Evolutionary conservation across 169 alveolate genomes (phyloP).

Genomic region (Plasmodium inui): DNA sequence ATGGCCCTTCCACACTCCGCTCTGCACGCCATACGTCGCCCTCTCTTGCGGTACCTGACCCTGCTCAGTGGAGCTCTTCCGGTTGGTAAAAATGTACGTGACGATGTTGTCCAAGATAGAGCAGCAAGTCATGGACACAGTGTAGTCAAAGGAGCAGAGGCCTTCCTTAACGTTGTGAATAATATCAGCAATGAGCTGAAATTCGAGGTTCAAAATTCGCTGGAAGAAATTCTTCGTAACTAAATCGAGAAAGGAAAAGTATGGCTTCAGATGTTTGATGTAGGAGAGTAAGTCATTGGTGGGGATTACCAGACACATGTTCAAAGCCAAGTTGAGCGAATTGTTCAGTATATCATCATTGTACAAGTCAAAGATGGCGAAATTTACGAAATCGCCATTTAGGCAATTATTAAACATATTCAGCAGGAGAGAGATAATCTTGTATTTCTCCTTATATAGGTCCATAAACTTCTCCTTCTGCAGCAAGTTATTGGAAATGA

Average conservation of each 20-base stretch:
- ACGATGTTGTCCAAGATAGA: slow-evolving; percentile 85
- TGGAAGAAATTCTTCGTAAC: slow-evolving; percentile 90
- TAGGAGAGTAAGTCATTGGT: slow-evolving; percentile 88
- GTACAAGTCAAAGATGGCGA: slow-evolving; percentile 94
- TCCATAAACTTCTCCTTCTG: slow-evolving; percentile 88
- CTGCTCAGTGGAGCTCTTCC: slow-evolving; percentile 63
- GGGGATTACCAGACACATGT: slow-evolving; percentile 92
- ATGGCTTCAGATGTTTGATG: slow-evolving; percentile 88
- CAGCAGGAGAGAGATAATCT: slow-evolving; percentile 91
- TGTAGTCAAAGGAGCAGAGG: slow-evolving; percentile 83
- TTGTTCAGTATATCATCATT: slow-evolving; percentile 92
- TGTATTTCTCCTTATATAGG: slow-evolving; percentile 91
- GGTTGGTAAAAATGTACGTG: slow-evolving; percentile 80
- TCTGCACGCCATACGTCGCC: not conserved
- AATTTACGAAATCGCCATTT: slow-evolving; percentile 93
- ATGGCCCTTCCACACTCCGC: no score
- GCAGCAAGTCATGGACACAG: slow-evolving; percentile 81
- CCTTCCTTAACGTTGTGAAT: slow-evolving; percentile 83
- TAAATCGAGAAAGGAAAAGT: slow-evolving; percentile 90
- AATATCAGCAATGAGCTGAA: slow-evolving; percentile 79
- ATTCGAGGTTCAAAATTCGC: slow-evolving; percentile 77
- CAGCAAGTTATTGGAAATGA: slow-evolving; percentile 82
- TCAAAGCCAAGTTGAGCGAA: slow-evolving; percentile 90
- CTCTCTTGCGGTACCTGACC: slow-evolving; percentile 14
- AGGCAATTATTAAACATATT: slow-evolving; percentile 92